Evolutionary conservation across 768 basidiomycete species (phyloP).

Genomic region (Tylopilus felleus): DNA sequence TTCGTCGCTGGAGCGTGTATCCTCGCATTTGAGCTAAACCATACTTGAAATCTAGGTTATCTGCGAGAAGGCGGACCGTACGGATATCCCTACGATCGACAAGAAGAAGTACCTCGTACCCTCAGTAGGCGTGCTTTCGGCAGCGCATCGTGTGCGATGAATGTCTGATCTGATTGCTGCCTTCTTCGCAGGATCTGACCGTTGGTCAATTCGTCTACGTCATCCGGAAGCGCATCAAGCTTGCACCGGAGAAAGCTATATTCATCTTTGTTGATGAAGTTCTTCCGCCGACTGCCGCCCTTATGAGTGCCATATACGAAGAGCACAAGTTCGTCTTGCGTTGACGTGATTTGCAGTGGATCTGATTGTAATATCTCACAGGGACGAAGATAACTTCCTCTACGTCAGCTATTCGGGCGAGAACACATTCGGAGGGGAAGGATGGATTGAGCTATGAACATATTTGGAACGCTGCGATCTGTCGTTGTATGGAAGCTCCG

Average conservation of each 20-base stretch:
- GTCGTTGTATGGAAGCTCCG: constrained; percentile 19
- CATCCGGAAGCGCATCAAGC: constrained; percentile 99
- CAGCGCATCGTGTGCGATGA: constrained; percentile 15
- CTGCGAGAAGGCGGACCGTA: constrained; percentile 98
- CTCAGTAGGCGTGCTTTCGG: constrained; percentile 55
- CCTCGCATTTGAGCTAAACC: constrained; percentile 10
- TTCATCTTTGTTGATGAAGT: constrained; percentile 99
- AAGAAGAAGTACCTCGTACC: constrained; percentile 99
- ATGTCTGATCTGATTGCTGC: constrained; percentile 29
- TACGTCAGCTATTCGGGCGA: constrained; percentile 99
- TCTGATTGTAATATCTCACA: constrained; percentile 36
- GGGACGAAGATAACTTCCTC: constrained; percentile 98
- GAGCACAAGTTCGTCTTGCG: constrained; percentile 86
- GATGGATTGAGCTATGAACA: constrained; percentile 34
- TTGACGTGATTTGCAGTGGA: constrained; percentile 1
- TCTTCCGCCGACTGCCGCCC: constrained; percentile 92
- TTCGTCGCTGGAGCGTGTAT: neutral
- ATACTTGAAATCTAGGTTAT: constrained; percentile 66
- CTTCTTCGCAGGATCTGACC: constrained; percentile 71
- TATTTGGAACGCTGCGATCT: constrained; percentile 18
- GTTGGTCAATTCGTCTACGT: constrained; percentile 99
- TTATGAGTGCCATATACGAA: constrained; percentile 99
- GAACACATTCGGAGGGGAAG: constrained; percentile 79
- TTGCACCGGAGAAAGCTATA: constrained; percentile 99
- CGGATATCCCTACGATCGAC: constrained; percentile 98